A percentile compares a stretch with the other conserved stretches of the same genome.
These are phyloP conservation scores for Cucumis sativus DNA, from an alignment of 306 rosid genomes.

Conservation along the genomic window DNA sequence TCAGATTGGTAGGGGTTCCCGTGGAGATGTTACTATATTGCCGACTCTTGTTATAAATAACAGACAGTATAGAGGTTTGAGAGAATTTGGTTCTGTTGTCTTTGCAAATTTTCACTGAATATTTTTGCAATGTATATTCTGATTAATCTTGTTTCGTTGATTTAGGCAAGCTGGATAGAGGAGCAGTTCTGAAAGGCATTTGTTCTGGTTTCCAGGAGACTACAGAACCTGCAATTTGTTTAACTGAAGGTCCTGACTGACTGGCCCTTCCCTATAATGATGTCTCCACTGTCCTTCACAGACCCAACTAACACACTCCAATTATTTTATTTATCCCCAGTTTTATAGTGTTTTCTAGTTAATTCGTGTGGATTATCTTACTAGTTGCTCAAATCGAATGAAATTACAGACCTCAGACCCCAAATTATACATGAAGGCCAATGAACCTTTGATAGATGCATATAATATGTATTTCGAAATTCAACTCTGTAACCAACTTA, in stretches of 20 bases:
- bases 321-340: not conserved
- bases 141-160: not conserved
- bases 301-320: not conserved
- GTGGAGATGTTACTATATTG: conserved; percentile 92
- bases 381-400: not conserved
- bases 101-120: not conserved
- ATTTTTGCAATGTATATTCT: not conserved
- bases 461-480: no score
- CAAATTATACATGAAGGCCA: not conserved
- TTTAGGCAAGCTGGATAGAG: conserved; percentile 73
- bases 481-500: not conserved
- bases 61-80: conserved; percentile 81
- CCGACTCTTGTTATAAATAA: conserved; percentile 88
- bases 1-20: conserved; percentile 83
- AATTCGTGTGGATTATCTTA: not conserved
- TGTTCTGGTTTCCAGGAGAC: conserved; percentile 86
- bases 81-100: not conserved
- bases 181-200: conserved; percentile 83
- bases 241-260: conserved; percentile 50
- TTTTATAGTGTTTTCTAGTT: not conserved
- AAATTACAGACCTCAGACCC: not conserved
- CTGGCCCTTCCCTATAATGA: not conserved
- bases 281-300: not conserved
- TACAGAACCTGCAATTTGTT: conserved; percentile 85
- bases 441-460: no score